Evolutionary conservation across 805 yeast genomes (phyloP), one percentile per base, ranked within the genome.

Genomic region (Ogataea nonfermentans): DNA sequence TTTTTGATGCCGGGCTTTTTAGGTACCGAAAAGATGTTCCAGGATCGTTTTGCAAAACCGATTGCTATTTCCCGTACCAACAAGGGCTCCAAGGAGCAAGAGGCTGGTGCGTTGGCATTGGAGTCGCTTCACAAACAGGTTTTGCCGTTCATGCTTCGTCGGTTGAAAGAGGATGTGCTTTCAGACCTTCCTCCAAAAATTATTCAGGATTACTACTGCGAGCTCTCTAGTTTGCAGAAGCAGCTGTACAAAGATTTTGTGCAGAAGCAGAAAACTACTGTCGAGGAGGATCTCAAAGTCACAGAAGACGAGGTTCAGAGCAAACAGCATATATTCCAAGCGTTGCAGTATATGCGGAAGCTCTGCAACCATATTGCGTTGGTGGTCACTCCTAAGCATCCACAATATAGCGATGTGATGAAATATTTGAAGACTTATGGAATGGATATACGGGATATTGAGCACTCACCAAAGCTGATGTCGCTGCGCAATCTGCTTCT

Each of bases 1-100:
- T 93, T 89, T 62, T 71, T 93, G 61, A 93, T 93, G 99, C 99
- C 99, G 2, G 99, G 99, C 0, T 93, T 93, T 56, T 69, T 93
- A 48, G 99, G 99, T 10, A 81, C 95, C 3, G 99, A 93, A 56
- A 91, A 89, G 62, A 75, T 83, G 35, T 93, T 93, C 68, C 93
- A 89, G 55, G 98, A 91, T 47, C 71, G 90, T 50, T 93, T 91
- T 71, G 95, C 97, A n/a, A 90, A 90, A 56, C 99, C 99, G 2
- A 93, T 93, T 59, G 91, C 97, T 3, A 91, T 95, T 2, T 84
- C 95, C 28, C 73, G 96, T 57, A 87, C 85, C 50, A 81, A 88
- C 50, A 91, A 90, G 59, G 86, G 89, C 3, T 81, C 95, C 0
- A 91, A 82, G 54, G 99, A 93, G 53, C 98, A 93, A 59, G 99